These are phyloP conservation scores for Marchantia paleacea DNA, from an alignment of 225 moss, liverwort and hornwort genomes.

Conservation along the genomic window DNA sequence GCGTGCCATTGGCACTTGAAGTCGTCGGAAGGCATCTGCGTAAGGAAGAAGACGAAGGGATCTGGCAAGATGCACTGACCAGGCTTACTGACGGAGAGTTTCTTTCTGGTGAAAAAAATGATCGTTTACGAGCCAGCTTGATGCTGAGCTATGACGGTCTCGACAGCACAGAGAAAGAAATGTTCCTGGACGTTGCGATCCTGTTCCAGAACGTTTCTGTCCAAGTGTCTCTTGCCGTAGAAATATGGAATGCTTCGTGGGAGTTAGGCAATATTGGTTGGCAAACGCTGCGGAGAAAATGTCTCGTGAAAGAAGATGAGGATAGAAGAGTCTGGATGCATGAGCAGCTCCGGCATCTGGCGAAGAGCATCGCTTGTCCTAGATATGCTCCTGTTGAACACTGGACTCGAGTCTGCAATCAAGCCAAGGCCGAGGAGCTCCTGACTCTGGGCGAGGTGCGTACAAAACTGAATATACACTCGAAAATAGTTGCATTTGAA, in stretches of 20 bases:
- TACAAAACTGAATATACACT: too few species aligned
- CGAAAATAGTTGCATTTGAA: too few species aligned
- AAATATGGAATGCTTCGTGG: not conserved
- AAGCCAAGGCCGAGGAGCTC: too few species aligned
- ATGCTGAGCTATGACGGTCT: not conserved
- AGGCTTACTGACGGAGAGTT: not conserved
- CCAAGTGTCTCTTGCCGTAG: not conserved
- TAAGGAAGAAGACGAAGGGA: conserved; percentile 1
- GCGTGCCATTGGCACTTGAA: too few species aligned
- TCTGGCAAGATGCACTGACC: not conserved
- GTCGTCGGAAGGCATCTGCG: not conserved
- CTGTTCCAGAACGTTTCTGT: not conserved
- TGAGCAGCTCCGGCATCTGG: not conserved
- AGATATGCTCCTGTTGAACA: too few species aligned
- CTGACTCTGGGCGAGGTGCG: too few species aligned
- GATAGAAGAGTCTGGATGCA: not conserved
- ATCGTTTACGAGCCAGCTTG: not conserved
- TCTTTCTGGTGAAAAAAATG: not conserved
- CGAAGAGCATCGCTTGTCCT: not conserved
- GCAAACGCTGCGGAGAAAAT: not conserved
- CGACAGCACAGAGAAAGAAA: not conserved
- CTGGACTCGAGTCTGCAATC: too few species aligned
- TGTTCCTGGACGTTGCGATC: not conserved
- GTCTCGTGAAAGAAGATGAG: not conserved
- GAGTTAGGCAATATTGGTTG: not conserved